phyloP scores from a whole-genome alignment of 2,329 filamentous ascomycete genomes.

The Fusarium torreyae region DNA sequence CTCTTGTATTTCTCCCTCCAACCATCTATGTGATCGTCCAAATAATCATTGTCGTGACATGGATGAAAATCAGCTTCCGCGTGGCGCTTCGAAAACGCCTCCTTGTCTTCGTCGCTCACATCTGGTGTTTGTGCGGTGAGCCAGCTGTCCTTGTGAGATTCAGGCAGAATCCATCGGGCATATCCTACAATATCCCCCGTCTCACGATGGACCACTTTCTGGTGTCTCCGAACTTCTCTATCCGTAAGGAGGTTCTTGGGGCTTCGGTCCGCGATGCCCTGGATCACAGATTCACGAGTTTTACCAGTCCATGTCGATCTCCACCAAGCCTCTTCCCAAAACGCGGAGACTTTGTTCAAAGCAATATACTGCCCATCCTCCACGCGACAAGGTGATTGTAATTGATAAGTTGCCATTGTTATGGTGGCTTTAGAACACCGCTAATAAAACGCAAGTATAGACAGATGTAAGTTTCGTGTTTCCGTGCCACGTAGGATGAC shows the following conservation, averaged over 20 bases:
- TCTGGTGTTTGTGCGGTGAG: slow-evolving; percentile 35
- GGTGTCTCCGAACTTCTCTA: slow-evolving; percentile 38
- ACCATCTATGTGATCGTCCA: slow-evolving; percentile 27
- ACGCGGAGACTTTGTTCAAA: slow-evolving; percentile 39
- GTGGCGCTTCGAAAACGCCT: slow-evolving; percentile 1
- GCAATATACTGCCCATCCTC: slow-evolving; percentile 31
- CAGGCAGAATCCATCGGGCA: slow-evolving; percentile 35
- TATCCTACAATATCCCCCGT: slow-evolving; percentile 47
- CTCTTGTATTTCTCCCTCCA: slow-evolving; percentile 33
- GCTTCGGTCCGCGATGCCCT: slow-evolving; percentile 23
- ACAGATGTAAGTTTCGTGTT: not conserved
- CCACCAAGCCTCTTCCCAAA: slow-evolving; percentile 44
- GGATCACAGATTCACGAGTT: slow-evolving; percentile 29
- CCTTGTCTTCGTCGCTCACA: slow-evolving; percentile 11
- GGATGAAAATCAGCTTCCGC: slow-evolving; percentile 13
- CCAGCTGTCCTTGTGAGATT: slow-evolving; percentile 22
- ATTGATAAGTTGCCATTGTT: slow-evolving; percentile 10
- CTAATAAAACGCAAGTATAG: not conserved
- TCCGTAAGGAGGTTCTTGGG: slow-evolving; percentile 39
- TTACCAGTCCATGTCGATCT: slow-evolving; percentile 29
- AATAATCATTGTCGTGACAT: slow-evolving; percentile 3
- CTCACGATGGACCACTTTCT: slow-evolving; percentile 34
- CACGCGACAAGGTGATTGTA: slow-evolving; percentile 18
- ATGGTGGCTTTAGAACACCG: not conserved
- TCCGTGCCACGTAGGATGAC: not conserved